Conservation (phyloP, 2,329 filamentous ascomycete species). For the Epichloe aotearoae region DNA sequence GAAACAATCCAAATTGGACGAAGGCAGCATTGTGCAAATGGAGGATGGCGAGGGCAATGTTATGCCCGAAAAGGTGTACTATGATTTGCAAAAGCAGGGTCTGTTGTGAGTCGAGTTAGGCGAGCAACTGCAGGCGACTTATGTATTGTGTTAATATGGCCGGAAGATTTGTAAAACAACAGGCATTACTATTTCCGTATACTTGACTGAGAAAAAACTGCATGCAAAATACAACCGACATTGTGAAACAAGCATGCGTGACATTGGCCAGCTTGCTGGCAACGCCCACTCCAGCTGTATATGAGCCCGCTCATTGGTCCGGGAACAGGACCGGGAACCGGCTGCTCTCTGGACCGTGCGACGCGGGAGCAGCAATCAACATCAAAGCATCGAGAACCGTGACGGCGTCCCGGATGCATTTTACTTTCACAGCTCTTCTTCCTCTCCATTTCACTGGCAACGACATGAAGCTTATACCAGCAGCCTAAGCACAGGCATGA, state of each 20-base stretch:
- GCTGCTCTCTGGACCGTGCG: too few relatives aligned
- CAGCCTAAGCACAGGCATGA: conserved; percentile 20
- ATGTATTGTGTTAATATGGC: not conserved
- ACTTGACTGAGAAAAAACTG: too few relatives aligned
- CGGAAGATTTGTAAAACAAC: too few relatives aligned
- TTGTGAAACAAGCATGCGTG: too few relatives aligned
- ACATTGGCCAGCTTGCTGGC: too few relatives aligned
- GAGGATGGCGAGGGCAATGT: conserved; percentile 95
- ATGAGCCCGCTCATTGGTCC: too few relatives aligned
- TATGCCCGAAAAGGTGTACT: conserved; percentile 98
- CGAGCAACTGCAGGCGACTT: not conserved
- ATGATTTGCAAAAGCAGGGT: conserved; percentile 87
- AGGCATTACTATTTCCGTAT: too few relatives aligned
- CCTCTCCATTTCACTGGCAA: not conserved
- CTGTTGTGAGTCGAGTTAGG: conserved; percentile 42
- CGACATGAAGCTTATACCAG: not conserved
- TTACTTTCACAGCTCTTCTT: not conserved
- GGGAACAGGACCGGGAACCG: too few relatives aligned
- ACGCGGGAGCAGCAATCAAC: not conserved
- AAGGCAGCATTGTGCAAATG: conserved; percentile 90
- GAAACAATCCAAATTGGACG: conserved; percentile 61
- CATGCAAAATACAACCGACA: too few relatives aligned
- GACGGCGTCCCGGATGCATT: not conserved
- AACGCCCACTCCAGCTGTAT: too few relatives aligned
- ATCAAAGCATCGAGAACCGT: not conserved